Base-by-base conservation (phyloP, 202 grass and related monocot genomes). In the Zoysia matrella region DNA sequence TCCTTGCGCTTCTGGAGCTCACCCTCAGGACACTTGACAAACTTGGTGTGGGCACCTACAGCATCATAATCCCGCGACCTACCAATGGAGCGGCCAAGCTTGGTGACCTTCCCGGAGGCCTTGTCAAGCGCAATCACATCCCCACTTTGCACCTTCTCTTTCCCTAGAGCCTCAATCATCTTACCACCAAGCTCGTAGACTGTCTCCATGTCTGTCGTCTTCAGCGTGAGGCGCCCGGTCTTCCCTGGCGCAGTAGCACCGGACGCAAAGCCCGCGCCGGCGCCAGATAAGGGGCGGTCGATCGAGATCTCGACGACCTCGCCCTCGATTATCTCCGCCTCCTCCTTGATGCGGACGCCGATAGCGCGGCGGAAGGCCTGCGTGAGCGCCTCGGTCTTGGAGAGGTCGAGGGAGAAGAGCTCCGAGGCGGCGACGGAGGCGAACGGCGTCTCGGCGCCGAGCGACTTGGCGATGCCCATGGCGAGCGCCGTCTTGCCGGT, bases 321-420 rank as follows among this genome's bases (percentile, higher is more conserved):
- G 30, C 30, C 30, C 30, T 36, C 30, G 30, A 36, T 36, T 36
- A 36, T 95, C 87, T 98, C 95, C 3, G 92, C 88, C 67, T 98
- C 95, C 87, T 95, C 92, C 89, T 98, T 98, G 82, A 98, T 98
- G 71, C 92, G 96, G 8, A 95, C 96, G 74, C 92, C 96, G 54
- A 98, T 95, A 14, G 96, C 61, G 67, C 90, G 89, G 69, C 92
- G 92, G 80, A 93, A 92, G 67, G 90, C 90, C 83, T 98, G 92
- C 14, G 85, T 98, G 61, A 98, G 92, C 16, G 92, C 92, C 77
- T 98, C 92, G 7, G 96, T 93, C 84, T 93, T 95, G 69, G 95
- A 98, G 55, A 98, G 89, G 60, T 98, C 92, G 39, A 95, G 87
- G 8, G 82, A 13, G 95, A 36, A 36, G 30, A 36, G 30, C 30